Base-by-base conservation (phyloP, 352 stramenopile species). In the Pythium folliculosum region DNA sequence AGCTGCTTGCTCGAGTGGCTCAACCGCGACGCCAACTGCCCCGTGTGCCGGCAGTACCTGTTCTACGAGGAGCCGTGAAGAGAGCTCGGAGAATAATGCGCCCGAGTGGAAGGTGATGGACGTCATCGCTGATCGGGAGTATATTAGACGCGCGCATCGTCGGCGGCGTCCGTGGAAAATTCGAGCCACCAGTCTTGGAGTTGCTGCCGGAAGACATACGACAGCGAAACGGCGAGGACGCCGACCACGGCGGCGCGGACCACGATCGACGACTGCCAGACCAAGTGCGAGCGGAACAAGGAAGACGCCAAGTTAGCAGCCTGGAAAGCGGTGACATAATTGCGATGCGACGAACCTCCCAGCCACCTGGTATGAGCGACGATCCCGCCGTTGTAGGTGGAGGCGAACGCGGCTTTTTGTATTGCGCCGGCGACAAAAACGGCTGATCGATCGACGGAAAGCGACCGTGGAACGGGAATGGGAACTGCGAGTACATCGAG, bases 1-100 rank as follows among this genome's bases (percentile, higher is more conserved):
- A 86, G 82, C 73, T 97, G 89, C 59, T 73, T 97, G 63, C 75
- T 96, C 27, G 86, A 95, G 65, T 97, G 89, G 89, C 72, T 91
- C 21, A 88, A 95, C 72, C 86, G 87, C 21, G 80, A 95, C 59
- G 67, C 77, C 49, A 95, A 91, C 66, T 97, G 89, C 44, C 89
- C 89, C 52, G 82, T 97, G 49, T 97, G 89, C 69, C 77, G 89
- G 9, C 72, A 88, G 54, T 92, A 95, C 70, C 75, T 97, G 17
- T 97, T 86, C 65, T 97, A 91, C 58, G 89, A 97, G 70, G 89
- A 97, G 58, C 69, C 74, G 49, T 87, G 77, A 80, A 54, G 52
- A 43, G 2, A 12, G 35, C 3, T 52, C 16, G 16, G 21, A 30
- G 32, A 22, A 5, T 30, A 14, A 57, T 5, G 10, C 12, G 12